A percentile compares a stretch with the other conserved stretches of the same genome.
Evolutionary conservation across 164 flowering plant genomes (phyloP).

Genomic region (Vitis cinerea): DNA sequence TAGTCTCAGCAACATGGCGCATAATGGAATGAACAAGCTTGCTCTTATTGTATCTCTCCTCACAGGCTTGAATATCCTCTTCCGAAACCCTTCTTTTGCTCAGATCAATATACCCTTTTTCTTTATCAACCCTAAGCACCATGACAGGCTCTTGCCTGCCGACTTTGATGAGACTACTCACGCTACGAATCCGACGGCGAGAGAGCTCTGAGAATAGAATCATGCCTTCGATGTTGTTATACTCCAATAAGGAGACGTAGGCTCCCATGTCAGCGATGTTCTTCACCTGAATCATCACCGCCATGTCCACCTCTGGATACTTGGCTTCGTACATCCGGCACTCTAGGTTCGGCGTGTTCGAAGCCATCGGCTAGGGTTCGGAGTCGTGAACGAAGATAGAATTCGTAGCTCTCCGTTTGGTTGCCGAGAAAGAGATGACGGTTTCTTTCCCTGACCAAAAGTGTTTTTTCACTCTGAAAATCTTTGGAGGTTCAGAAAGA

Average conservation of each 20-base stretch:
- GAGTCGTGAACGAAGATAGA: neutral
- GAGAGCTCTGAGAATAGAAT: slow-evolving; percentile 93
- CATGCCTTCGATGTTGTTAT: slow-evolving; percentile 97
- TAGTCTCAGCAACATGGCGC: slow-evolving; percentile 94
- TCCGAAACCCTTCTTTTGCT: slow-evolving; percentile 88
- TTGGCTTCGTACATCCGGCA: slow-evolving; percentile 92
- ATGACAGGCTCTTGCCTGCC: slow-evolving; percentile 96
- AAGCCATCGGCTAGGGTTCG: slow-evolving; percentile 38
- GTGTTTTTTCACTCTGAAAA: too few species aligned
- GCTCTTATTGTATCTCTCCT: slow-evolving; percentile 93
- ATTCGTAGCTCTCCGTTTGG: too few species aligned
- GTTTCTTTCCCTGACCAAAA: too few species aligned
- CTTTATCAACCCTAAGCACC: slow-evolving; percentile 90
- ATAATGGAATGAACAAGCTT: slow-evolving; percentile 94
- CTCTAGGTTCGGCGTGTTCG: slow-evolving; percentile 66
- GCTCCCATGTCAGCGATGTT: slow-evolving; percentile 94
- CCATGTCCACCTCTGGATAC: slow-evolving; percentile 91
- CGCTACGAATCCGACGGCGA: slow-evolving; percentile 87
- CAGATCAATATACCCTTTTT: slow-evolving; percentile 87
- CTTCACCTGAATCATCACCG: slow-evolving; percentile 96
- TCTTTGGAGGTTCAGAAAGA: too few species aligned
- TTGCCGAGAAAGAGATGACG: too few species aligned
- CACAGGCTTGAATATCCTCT: slow-evolving; percentile 81
- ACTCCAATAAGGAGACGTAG: slow-evolving; percentile 85
- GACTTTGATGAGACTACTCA: slow-evolving; percentile 81